Conservation (phyloP, 176 grass and related monocot species). For the Typha latifolia region DNA sequence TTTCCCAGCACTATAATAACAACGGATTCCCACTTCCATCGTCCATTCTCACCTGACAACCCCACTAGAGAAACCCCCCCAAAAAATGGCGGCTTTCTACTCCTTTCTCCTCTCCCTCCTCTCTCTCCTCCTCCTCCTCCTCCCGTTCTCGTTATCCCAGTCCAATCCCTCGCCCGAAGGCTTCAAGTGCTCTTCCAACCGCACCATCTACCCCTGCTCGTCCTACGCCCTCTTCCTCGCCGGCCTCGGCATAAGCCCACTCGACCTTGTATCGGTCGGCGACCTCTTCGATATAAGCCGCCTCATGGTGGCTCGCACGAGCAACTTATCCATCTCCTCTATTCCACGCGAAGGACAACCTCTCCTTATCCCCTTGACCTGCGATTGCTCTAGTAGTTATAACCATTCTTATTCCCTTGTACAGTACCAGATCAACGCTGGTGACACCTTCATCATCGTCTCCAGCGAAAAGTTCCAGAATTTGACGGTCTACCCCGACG, state of each 20-base stretch:
- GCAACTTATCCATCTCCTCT: conserved; percentile 48
- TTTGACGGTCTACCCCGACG: conserved; percentile 65
- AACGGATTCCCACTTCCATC: too few species aligned
- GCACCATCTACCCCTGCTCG: conserved; percentile 56
- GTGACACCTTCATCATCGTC: conserved; percentile 63
- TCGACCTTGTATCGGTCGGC: conserved; percentile 42
- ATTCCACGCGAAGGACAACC: conserved; percentile 32
- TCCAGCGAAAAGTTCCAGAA: conserved; percentile 72
- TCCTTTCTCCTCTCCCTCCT: background rate
- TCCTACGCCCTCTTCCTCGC: conserved; percentile 83
- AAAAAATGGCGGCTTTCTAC: too few species aligned
- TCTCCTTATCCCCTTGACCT: conserved; percentile 66
- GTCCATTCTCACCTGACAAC: too few species aligned
- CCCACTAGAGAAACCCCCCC: background rate
- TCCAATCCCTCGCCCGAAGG: conserved; percentile 31
- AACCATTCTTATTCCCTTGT: conserved; percentile 43
- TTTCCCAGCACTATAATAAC: too few species aligned
- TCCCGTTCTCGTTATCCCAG: conserved; percentile 15
- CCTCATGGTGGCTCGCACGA: conserved; percentile 63
- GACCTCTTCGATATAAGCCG: conserved; percentile 68
- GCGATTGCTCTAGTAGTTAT: conserved; percentile 39
- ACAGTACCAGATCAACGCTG: conserved; percentile 49
- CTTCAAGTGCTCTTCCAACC: conserved; percentile 54
- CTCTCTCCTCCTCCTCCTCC: conserved; percentile 2
- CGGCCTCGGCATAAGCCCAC: conserved; percentile 10